A percentile compares a stretch with the other conserved stretches of the same genome.
Conservation (phyloP, 1,139 yeast species). For the Candida sp. region DNA sequence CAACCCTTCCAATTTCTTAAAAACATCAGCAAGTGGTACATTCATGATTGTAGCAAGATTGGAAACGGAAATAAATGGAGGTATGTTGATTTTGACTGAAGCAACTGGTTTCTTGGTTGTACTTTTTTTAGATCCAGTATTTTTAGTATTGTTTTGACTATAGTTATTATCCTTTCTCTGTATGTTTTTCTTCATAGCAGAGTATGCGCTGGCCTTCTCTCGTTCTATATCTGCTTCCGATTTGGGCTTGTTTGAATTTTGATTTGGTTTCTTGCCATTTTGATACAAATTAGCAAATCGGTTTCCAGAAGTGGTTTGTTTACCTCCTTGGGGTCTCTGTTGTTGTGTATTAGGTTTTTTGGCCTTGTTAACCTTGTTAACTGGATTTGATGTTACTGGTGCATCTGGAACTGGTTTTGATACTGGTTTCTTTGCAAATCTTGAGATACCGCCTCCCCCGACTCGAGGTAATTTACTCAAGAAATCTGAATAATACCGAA, state of each 20-base stretch:
- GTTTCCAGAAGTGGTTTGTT: not conserved
- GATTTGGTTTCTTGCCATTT: not conserved
- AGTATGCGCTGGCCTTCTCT: constrained; percentile 2
- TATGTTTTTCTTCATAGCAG: constrained; percentile 1
- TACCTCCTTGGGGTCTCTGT: not conserved
- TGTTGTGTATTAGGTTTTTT: not conserved
- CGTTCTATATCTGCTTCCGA: constrained; percentile 6
- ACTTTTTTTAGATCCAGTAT: constrained; percentile 6
- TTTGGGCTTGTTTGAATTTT: constrained; percentile 2
- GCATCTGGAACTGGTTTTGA: not conserved
- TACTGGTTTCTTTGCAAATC: constrained; percentile 10
- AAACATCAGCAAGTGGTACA: constrained; percentile 59
- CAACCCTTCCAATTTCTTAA: constrained; percentile 54
- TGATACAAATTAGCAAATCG: not conserved
- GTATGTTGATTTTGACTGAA: constrained; percentile 49
- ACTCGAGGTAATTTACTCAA: constrained; percentile 21
- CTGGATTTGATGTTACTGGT: not conserved
- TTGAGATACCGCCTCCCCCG: constrained; percentile 19
- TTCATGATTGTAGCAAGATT: constrained; percentile 72
- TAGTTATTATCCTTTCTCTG: constrained; percentile 1
- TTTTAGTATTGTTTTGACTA: not conserved
- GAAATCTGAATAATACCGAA: constrained; percentile 16
- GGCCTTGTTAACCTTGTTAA: not conserved
- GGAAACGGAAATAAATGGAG: constrained; percentile 71
- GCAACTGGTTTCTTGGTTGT: constrained; percentile 11